phyloP scores from a whole-genome alignment of 2,329 filamentous ascomycete genomes.

The Tympanopsis confertula region DNA sequence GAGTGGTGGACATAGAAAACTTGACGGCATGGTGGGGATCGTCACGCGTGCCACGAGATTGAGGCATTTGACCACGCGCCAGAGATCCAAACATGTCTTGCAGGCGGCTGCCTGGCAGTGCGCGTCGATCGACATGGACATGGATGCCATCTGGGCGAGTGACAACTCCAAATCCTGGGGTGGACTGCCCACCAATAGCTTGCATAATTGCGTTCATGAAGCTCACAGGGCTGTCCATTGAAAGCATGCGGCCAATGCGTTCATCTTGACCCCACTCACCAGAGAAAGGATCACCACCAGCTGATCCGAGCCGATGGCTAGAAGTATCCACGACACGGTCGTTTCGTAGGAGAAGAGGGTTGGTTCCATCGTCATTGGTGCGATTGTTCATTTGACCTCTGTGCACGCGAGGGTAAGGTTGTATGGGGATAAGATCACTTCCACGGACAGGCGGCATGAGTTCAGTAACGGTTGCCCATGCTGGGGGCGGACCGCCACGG shows the following conservation, averaged over 20 bases:
- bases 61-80: background rate
- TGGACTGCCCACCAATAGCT: background rate
- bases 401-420: background rate
- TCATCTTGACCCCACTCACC: too few species aligned
- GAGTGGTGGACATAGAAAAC: slow-evolving; percentile 63
- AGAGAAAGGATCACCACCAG: background rate
- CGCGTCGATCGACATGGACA: background rate
- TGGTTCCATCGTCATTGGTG: background rate
- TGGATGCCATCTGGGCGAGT: slow-evolving; percentile 1
- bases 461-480: background rate
- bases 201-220: slow-evolving; percentile 1
- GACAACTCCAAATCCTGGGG: background rate
- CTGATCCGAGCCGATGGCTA: too few species aligned
- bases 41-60: slow-evolving; percentile 24
- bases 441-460: background rate
- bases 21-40: slow-evolving; percentile 65
- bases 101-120: background rate
- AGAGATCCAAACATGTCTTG: slow-evolving; percentile 1
- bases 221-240: slow-evolving; percentile 1
- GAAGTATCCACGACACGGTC: background rate
- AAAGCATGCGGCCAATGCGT: background rate
- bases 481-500: background rate
- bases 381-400: background rate
- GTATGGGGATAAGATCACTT: background rate
- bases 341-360: background rate